phyloP scores from a whole-genome alignment of 2,329 filamentous ascomycete genomes.

The Pseudogymnoascus sp. region DNA sequence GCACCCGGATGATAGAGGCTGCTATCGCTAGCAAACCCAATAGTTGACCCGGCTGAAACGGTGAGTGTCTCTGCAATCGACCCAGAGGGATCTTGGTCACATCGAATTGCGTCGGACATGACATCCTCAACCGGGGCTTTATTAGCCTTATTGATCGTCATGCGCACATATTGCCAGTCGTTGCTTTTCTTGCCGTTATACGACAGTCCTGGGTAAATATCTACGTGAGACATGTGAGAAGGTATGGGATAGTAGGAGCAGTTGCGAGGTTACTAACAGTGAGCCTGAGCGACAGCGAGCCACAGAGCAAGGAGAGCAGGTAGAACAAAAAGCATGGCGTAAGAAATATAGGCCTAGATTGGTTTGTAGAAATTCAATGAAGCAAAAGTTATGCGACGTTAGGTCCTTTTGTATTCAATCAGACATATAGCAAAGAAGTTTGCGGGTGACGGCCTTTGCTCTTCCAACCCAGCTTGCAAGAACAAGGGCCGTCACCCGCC shows the following conservation, averaged over 20 bases:
- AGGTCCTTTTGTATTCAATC: not conserved
- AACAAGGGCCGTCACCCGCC: not conserved
- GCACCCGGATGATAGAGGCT: constrained; percentile 17
- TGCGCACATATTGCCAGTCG: not conserved
- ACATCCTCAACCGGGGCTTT: constrained; percentile 15
- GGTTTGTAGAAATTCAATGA: not conserved
- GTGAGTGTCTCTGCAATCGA: not conserved
- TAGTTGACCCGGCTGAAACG: not conserved
- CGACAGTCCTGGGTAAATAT: not conserved
- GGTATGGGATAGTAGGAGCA: not conserved
- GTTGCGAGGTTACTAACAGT: not conserved
- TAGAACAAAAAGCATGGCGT: not conserved
- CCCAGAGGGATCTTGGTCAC: constrained; percentile 25
- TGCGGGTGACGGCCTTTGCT: not conserved
- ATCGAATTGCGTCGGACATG: constrained; percentile 32
- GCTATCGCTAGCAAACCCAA: not conserved
- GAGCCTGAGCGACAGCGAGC: not conserved
- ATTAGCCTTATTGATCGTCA: not conserved
- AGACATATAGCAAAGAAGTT: not conserved
- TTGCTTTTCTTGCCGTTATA: not conserved
- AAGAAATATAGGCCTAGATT: not conserved
- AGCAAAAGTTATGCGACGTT: not conserved
- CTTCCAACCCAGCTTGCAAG: not conserved
- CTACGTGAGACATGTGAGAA: not conserved
- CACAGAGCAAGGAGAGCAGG: not conserved